A percentile compares a stretch with the other conserved stretches of the same genome.
Evolutionary conservation across 495 filamentous ascomycete genomes (phyloP).

Genomic region (Corynascus novoguineensis): DNA sequence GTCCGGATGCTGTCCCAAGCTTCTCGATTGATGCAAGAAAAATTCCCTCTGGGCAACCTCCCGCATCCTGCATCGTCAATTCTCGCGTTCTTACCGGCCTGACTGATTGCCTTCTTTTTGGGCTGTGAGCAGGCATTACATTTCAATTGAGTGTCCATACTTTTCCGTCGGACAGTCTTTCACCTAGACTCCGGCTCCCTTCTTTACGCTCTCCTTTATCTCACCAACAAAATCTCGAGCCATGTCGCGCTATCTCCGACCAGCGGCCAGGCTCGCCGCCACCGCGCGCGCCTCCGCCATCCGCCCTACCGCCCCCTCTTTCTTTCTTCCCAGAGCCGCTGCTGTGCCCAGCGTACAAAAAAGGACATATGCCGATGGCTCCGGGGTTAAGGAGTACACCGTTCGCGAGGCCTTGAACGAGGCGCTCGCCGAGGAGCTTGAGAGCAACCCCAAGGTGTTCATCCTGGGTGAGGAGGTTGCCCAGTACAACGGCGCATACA

Average conservation of each 20-base stretch:
- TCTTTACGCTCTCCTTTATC: constrained; percentile 23
- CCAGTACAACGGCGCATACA: constrained; percentile 99
- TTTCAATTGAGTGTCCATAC: constrained; percentile 14
- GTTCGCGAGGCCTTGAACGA: constrained; percentile 97
- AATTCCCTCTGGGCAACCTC: constrained; percentile 28
- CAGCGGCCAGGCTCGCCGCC: constrained; percentile 68
- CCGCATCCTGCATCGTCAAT: constrained; percentile 13
- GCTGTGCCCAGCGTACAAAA: constrained; percentile 39
- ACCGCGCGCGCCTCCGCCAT: constrained; percentile 51
- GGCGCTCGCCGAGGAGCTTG: constrained; percentile 94
- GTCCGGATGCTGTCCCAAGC: constrained; percentile 27
- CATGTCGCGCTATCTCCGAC: constrained; percentile 74
- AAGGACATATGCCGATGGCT: constrained; percentile 50
- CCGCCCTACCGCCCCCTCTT: constrained; percentile 42
- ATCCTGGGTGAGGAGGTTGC: constrained; percentile 96
- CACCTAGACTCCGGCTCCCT: neutral
- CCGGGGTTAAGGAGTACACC: constrained; percentile 82
- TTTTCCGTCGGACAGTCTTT: constrained; percentile 1
- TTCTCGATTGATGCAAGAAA: constrained; percentile 25
- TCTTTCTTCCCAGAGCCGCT: constrained; percentile 45
- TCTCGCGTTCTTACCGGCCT: constrained; percentile 3
- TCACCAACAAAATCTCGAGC: constrained; percentile 17
- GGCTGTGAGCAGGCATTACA: constrained; percentile 2
- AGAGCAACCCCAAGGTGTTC: constrained; percentile 89
- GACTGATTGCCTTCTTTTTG: constrained; percentile 8